These are phyloP conservation scores for Pseudotsuga menziesii DNA, from an alignment of 75 land plant genomes.

Conservation along the genomic window DNA sequence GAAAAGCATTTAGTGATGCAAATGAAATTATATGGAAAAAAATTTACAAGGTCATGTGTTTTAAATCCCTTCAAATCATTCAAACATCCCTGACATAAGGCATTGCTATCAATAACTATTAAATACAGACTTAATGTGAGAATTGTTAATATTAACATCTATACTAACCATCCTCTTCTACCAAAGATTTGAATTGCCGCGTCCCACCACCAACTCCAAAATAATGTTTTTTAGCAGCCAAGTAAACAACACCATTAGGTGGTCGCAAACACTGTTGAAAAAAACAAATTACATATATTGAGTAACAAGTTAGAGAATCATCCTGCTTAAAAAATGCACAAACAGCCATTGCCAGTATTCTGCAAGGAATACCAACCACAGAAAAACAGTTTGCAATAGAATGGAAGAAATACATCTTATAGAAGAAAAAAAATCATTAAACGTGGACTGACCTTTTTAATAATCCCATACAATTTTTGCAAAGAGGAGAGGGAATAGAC, in stretches of 20 bases:
- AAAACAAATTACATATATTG: constrained; percentile 1
- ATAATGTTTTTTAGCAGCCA: constrained; percentile 95
- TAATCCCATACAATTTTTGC: constrained; percentile 60
- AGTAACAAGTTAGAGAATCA: neutral
- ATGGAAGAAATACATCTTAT: neutral
- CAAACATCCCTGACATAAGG: neutral
- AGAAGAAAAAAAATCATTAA: neutral
- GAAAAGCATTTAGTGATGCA: neutral
- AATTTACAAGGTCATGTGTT: neutral
- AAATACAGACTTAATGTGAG: neutral
- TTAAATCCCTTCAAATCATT: neutral
- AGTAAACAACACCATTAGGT: constrained; percentile 75
- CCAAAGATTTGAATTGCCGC: constrained; percentile 61
- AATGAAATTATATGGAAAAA: neutral
- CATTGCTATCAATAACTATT: neutral
- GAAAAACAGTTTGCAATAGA: neutral
- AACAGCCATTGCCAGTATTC: neutral
- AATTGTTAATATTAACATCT: neutral
- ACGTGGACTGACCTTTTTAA: constrained; percentile 56
- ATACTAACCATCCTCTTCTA: constrained; percentile 70
- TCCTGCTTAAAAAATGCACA: neutral
- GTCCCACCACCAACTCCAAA: constrained; percentile 98
- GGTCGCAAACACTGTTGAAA: constrained; percentile 56
- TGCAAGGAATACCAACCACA: neutral
- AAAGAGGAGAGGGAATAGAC: constrained; percentile 69